Base-by-base conservation (phyloP, 78 protist species). In the Bigelowiella natans region DNA sequence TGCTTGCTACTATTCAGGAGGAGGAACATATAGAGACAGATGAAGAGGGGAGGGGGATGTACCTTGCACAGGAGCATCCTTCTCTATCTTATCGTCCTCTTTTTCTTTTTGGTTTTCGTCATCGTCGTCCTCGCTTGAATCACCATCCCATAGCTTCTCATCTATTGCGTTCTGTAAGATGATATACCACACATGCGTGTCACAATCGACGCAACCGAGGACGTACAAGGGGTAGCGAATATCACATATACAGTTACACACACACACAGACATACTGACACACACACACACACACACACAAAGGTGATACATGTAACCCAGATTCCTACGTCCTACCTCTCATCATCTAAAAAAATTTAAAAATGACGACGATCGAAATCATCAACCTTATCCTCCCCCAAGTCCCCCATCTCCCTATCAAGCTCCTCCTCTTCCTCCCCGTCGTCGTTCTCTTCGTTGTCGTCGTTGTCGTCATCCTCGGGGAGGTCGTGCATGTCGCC, bases 401-500 rank as follows among this genome's bases (percentile, higher is more conserved):
- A 26, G 31, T 91, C 92, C 40, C 96, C 97, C 95, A 94, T 94
- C 37, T 93, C 94, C 37, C 92, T 36, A 11, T 90, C 93, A 26
- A 36, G 87, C 86, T n/a, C 85, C 30, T 18, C 51, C 83, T 85
- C 89, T 2, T 83, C 73, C 73, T 51, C 73, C 7, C 1, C 88
- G 18, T 51, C 73, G 7, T 7, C 73, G 18, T 51, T 18, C 18
- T 51, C 73, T 7, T 51, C 73, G 34, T 51, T 18, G 11, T 83
- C 29, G 39, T 86, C 40, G 1, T 86, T 1, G 0, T 91, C 90
- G 30, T 93, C 94, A 1, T 95, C 96, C 18, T 97, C 91, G 30
- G 91, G 90, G 39, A 89, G 89, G 31, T 95, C 96, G 37, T 90
- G 51, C 89, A 91, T 92, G 31, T 95, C 97, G n/a, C 97, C 98